Percentiles rank a stretch among this genome's conserved stretches.
Evolutionary conservation across 75 land plant species (phyloP).

Genomic region (Pinus albicaulis): DNA sequence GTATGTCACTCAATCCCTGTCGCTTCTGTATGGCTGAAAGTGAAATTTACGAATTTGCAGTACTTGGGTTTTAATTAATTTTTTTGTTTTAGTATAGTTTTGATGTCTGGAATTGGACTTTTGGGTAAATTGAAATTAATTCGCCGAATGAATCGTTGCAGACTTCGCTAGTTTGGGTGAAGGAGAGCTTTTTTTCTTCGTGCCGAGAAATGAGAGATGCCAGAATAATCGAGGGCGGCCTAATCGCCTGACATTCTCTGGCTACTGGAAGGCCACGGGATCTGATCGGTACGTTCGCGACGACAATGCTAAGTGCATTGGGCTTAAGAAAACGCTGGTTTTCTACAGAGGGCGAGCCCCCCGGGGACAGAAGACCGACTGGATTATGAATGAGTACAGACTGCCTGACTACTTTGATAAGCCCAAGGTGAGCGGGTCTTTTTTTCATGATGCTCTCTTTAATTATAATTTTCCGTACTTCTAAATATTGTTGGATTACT

Average conservation of each 20-base stretch:
- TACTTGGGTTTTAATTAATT: too few relatives aligned
- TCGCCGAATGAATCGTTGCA: background rate
- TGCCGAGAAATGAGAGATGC: background rate
- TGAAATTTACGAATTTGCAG: too few relatives aligned
- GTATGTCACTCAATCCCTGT: background rate
- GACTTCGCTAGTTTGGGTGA: conserved; percentile 8
- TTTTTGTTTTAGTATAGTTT: too few relatives aligned
- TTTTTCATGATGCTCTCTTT: background rate
- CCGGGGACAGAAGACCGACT: conserved; percentile 4
- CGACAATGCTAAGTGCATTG: background rate
- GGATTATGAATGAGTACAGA: conserved; percentile 16
- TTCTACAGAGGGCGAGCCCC: conserved; percentile 12
- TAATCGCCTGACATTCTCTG: background rate
- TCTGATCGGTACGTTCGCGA: background rate
- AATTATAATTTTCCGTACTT: background rate
- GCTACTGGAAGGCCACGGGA: conserved; percentile 14
- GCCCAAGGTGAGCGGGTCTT: conserved; percentile 38
- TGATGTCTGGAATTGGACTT: too few relatives aligned
- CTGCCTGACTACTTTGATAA: background rate
- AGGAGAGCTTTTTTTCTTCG: background rate
- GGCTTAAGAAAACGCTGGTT: conserved; percentile 16
- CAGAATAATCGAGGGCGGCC: conserved; percentile 11
- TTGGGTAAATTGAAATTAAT: background rate
- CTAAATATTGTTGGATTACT: too few relatives aligned
- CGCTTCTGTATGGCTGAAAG: too few relatives aligned